Base-by-base conservation (phyloP, 306 rosid species). In the Senna tora region DNA sequence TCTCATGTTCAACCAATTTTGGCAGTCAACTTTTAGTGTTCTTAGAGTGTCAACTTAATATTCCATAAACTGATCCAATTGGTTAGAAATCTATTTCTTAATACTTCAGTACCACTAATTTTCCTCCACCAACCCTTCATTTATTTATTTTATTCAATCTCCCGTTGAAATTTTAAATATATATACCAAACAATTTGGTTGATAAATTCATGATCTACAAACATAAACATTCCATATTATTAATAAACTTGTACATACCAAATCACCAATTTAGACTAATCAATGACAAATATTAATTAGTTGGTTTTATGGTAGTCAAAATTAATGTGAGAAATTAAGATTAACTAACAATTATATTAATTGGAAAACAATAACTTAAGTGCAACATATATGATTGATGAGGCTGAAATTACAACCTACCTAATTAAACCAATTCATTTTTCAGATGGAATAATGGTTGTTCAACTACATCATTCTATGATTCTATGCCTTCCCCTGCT, bases 351-450 rank as follows among this genome's bases (percentile, higher is more conserved):
- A 36, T 36, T 36, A 36, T 4, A 75, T 53, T 51, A 72, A 72
- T 61, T 42, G 68, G 10, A 67, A 67, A n/a, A n/a, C n/a, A n/a
- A n/a, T n/a, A n/a, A n/a, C n/a, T n/a, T n/a, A n/a, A n/a, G n/a
- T n/a, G n/a, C 39, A 77, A 65, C 54, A 53, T 33, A 60, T 17
- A 34, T 62, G 77, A 55, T 46, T 73, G 73, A 71, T 60, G 70
- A 36, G 76, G 75, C 59, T 52, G 64, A 64, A 21, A n/a, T n/a
- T n/a, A n/a, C n/a, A n/a, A n/a, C n/a, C n/a, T n/a, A n/a, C n/a
- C n/a, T n/a, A n/a, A n/a, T n/a, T n/a, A n/a, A 65, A 78, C 7
- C 25, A 55, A 74, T 21, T 20, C 8, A 10, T 13, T 34, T 72
- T 65, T 57, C 11, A 32, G 10, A 13, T 20, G 21, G 36, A 68